These are phyloP conservation scores for Colletotrichum brevisporum DNA, from an alignment of 2,329 filamentous ascomycete genomes.

Conservation along the genomic window DNA sequence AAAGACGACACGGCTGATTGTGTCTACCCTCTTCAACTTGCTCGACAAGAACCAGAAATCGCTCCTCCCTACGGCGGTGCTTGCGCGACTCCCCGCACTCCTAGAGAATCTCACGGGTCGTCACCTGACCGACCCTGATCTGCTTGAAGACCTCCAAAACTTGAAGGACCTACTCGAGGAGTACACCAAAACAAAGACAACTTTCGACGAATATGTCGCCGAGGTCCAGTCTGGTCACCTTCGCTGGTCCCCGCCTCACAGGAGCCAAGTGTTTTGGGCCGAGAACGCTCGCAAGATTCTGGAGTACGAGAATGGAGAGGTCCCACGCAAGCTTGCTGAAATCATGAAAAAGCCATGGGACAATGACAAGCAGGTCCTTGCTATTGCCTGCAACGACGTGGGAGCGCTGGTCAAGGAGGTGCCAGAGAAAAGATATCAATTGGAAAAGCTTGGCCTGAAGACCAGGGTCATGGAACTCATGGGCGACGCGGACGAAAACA, in stretches of 20 bases:
- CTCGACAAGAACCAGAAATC: conserved; percentile 78
- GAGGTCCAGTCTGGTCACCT: conserved; percentile 90
- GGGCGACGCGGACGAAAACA: conserved; percentile 88
- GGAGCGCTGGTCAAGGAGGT: conserved; percentile 91
- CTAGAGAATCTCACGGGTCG: conserved; percentile 74
- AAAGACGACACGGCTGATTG: conserved; percentile 92
- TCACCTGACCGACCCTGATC: conserved; percentile 75
- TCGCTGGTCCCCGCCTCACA: conserved; percentile 93
- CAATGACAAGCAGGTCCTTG: conserved; percentile 89
- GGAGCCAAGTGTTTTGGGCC: conserved; percentile 88
- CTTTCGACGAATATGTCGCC: conserved; percentile 90
- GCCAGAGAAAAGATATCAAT: conserved; percentile 82
- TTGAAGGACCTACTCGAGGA: conserved; percentile 76
- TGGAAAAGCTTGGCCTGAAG: conserved; percentile 90
- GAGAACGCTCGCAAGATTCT: conserved; percentile 92
- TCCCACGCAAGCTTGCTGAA: conserved; percentile 86
- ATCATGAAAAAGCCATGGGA: conserved; percentile 82
- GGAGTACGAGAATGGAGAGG: conserved; percentile 83
- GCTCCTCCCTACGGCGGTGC: conserved; percentile 85
- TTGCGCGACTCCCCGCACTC: conserved; percentile 83
- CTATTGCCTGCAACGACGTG: conserved; percentile 93
- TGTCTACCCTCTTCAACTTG: conserved; percentile 92
- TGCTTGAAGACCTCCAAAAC: conserved; percentile 72
- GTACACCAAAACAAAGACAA: conserved; percentile 79
- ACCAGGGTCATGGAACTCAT: conserved; percentile 93